Conservation (phyloP, 352 stramenopile species). For the Phytopythium litorale region DNA sequence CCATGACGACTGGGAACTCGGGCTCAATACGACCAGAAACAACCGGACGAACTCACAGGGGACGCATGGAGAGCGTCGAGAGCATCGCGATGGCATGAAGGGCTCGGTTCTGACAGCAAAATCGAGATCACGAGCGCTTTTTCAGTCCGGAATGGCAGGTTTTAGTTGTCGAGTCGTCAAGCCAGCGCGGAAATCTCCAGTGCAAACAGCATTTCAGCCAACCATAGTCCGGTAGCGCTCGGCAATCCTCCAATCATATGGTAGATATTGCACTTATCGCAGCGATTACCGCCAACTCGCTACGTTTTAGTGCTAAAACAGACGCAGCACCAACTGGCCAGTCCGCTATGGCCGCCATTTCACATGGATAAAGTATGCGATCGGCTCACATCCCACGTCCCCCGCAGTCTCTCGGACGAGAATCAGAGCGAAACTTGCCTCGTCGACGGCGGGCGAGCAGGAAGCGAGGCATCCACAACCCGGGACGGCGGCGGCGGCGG, state of each 20-base stretch:
- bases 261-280: not conserved
- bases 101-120: not conserved
- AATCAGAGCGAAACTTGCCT: slow-evolving; percentile 8
- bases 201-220: not conserved
- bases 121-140: not conserved
- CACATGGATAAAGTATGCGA: slow-evolving; percentile 6
- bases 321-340: not conserved
- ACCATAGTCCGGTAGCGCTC: not conserved
- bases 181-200: not conserved
- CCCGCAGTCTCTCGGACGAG: not conserved
- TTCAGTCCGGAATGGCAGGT: not conserved
- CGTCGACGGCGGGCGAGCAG: slow-evolving; percentile 6
- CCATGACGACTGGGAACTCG: not conserved
- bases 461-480: no score
- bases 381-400: not conserved
- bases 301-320: not conserved
- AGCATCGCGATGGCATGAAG: not conserved
- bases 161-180: not conserved
- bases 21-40: not conserved
- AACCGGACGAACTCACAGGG: not conserved
- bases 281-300: not conserved
- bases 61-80: not conserved
- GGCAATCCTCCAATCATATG: not conserved
- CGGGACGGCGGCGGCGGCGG: not conserved
- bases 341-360: not conserved